These are phyloP conservation scores for Begonia masoniana DNA, from an alignment of 306 rosid genomes.

Conservation along the genomic window DNA sequence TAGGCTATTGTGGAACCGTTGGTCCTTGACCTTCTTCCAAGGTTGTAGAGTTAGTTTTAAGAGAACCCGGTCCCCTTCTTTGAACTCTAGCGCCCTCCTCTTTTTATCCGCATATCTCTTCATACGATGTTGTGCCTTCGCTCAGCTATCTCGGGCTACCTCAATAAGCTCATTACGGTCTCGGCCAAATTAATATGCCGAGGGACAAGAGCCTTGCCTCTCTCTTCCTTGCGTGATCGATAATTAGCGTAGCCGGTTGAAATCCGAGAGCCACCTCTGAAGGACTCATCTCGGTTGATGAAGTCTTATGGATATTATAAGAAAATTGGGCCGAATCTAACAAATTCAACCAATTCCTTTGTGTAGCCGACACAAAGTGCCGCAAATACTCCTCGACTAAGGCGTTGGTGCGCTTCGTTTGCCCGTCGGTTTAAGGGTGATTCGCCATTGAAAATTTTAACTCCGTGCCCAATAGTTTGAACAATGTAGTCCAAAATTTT, in stretches of 20 bases:
- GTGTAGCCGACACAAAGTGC: no score
- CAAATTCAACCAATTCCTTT: no score
- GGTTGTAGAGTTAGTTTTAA: background rate
- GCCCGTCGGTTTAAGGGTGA: no score
- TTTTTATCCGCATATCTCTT: background rate
- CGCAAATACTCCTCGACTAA: no score
- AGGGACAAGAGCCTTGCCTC: background rate
- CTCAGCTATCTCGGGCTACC: background rate
- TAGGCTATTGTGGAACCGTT: background rate
- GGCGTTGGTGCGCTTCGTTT: no score
- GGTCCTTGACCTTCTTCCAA: background rate
- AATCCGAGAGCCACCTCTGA: background rate
- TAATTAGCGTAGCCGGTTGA: background rate
- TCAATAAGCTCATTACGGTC: background rate
- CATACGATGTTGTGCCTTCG: background rate
- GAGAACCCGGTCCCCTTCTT: background rate
- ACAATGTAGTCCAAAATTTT: no score
- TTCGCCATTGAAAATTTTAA: no score
- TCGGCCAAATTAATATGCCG: background rate
- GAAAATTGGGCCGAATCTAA: no score
- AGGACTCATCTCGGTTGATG: background rate
- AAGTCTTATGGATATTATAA: no score
- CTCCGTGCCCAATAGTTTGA: no score
- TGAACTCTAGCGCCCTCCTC: background rate
- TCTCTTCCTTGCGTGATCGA: background rate